Evolutionary conservation across 176 grass and related monocot genomes (phyloP).

Genomic region (Chloris gayana): DNA sequence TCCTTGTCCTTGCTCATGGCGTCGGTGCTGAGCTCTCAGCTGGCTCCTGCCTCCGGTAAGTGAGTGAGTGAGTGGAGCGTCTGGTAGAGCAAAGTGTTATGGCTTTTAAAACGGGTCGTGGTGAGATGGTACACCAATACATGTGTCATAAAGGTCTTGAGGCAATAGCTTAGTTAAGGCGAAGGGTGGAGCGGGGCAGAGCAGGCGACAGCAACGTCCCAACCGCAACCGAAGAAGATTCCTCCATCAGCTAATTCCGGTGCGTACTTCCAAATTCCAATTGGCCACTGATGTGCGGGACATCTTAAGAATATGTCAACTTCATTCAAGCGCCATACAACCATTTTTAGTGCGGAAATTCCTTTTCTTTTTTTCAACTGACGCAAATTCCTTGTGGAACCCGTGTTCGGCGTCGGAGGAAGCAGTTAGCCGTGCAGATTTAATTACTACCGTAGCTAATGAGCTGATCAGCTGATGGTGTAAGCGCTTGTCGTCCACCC

Average conservation of each 20-base stretch:
- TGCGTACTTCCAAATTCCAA: not conserved
- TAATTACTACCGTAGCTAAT: too few relatives aligned
- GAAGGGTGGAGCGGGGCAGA: not conserved
- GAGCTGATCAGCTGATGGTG: not conserved
- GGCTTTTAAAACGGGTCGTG: conserved; percentile 34
- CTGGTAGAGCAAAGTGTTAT: not conserved
- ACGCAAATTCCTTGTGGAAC: too few relatives aligned
- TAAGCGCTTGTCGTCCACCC: not conserved
- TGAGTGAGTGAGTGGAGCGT: not conserved
- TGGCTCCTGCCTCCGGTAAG: not conserved
- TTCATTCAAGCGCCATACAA: too few relatives aligned
- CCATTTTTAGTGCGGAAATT: too few relatives aligned
- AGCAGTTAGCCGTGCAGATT: too few relatives aligned
- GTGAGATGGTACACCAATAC: not conserved
- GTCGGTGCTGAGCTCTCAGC: not conserved
- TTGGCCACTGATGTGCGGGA: not conserved
- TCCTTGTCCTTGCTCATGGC: conserved; percentile 46
- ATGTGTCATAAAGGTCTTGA: not conserved
- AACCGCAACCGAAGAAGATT: conserved; percentile 60
- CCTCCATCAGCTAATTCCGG: conserved; percentile 18
- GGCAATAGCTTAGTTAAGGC: not conserved
- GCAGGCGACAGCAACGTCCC: conserved; percentile 37
- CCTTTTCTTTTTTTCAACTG: too few relatives aligned
- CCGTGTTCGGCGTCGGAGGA: too few relatives aligned
- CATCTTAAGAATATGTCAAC: not conserved